Conservation (phyloP, 768 basidiomycete genomes). For the Xanthoconium stramineum region DNA sequence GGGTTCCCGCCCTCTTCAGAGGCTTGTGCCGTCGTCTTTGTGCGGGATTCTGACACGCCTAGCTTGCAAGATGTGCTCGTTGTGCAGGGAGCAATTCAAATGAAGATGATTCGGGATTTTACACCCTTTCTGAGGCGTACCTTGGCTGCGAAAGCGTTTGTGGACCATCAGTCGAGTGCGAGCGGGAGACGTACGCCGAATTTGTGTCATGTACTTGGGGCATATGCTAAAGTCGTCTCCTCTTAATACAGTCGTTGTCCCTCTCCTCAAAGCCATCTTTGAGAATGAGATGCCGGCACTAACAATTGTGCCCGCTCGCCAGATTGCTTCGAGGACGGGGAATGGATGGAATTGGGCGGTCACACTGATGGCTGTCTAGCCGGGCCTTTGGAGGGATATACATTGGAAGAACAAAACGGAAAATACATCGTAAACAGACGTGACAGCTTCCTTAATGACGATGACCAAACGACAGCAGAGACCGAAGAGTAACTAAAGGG, state of each 20-base stretch:
- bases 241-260: slow-evolving; percentile 13
- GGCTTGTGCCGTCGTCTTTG: slow-evolving; percentile 44
- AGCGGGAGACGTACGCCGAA: slow-evolving; percentile 17
- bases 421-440: neutral
- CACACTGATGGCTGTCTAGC: slow-evolving; percentile 28
- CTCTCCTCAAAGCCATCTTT: slow-evolving; percentile 23
- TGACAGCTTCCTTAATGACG: neutral
- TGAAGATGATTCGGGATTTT: slow-evolving; percentile 16
- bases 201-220: neutral
- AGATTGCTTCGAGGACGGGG: slow-evolving; percentile 21
- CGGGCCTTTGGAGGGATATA: neutral
- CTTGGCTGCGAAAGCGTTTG: slow-evolving; percentile 27
- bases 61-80: slow-evolving; percentile 5
- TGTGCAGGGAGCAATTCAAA: slow-evolving; percentile 5
- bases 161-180: slow-evolving; percentile 6
- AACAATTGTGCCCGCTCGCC: slow-evolving; percentile 22
- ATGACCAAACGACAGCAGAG: neutral
- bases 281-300: slow-evolving; percentile 24
- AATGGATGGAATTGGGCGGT: slow-evolving; percentile 28
- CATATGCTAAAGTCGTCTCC: neutral
- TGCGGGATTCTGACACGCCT: slow-evolving; percentile 29
- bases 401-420: neutral
- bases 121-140: slow-evolving; percentile 21
- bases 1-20: slow-evolving; percentile 38
- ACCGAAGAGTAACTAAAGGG: neutral